A percentile compares a stretch with the other conserved stretches of the same genome.
Conservation (phyloP, 208 protist genomes). For the Leishmania aethiopica region DNA sequence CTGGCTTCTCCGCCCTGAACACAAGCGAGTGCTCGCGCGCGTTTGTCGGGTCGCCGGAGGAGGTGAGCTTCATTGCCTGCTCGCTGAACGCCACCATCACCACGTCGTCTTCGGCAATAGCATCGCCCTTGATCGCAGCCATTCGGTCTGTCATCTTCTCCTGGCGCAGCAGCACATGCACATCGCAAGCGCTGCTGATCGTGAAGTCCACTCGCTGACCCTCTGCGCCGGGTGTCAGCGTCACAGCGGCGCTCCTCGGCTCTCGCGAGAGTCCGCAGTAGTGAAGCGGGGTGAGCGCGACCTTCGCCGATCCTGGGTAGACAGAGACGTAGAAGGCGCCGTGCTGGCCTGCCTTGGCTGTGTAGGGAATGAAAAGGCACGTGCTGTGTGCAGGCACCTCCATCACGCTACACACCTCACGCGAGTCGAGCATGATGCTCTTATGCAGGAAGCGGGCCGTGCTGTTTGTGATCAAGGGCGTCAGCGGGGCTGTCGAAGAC, state of each 20-base stretch:
- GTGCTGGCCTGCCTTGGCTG: conserved; percentile 57
- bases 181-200: conserved; percentile 55
- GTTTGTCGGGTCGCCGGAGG: conserved; percentile 72
- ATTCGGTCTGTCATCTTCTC: conserved; percentile 50
- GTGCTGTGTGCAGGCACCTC: conserved; percentile 64
- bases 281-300: conserved; percentile 71
- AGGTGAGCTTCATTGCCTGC: conserved; percentile 52
- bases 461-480: conserved; percentile 81
- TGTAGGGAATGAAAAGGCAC: conserved; percentile 85
- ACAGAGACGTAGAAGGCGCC: conserved; percentile 78
- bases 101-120: conserved; percentile 65
- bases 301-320: conserved; percentile 79
- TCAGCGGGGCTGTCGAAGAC: conserved; percentile 44
- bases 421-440: conserved; percentile 87
- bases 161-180: conserved; percentile 83
- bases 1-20: conserved; percentile 48
- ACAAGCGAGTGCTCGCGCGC: conserved; percentile 83
- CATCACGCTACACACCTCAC: conserved; percentile 82
- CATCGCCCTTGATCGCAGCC: conserved; percentile 46
- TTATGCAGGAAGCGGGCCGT: conserved; percentile 84
- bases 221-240: conserved; percentile 47
- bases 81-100: conserved; percentile 67
- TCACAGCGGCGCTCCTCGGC: conserved; percentile 46
- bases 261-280: conserved; percentile 65
- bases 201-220: conserved; percentile 65